phyloP scores from a whole-genome alignment of 1,284 basidiomycete species.

The Ganoderma multipileum region DNA sequence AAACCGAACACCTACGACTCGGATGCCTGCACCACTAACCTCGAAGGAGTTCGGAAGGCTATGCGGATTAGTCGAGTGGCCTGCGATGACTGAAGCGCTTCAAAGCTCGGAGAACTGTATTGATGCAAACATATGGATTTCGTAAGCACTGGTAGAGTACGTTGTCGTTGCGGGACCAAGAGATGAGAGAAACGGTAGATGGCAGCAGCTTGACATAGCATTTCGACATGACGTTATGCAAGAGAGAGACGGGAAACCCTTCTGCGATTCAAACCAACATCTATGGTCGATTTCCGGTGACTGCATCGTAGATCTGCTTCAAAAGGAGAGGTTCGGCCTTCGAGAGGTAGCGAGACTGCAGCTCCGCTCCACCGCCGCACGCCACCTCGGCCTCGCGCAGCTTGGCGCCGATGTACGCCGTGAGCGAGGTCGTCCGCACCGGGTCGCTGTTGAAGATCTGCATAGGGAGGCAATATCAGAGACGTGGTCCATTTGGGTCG shows the following conservation, averaged over 20 bases:
- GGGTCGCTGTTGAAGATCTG: slow-evolving; percentile 76
- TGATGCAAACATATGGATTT: neutral
- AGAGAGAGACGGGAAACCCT: neutral
- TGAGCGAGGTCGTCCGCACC: slow-evolving; percentile 67
- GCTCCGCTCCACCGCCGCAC: slow-evolving; percentile 59
- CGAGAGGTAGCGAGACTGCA: slow-evolving; percentile 65
- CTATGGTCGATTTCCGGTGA: slow-evolving; percentile 26
- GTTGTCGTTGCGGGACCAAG: too few species aligned
- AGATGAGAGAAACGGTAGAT: neutral
- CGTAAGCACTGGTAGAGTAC: neutral
- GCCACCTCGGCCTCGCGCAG: slow-evolving; percentile 66
- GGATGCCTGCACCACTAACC: too few species aligned
- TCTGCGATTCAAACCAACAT: neutral
- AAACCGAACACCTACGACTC: too few species aligned
- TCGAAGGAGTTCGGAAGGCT: too few species aligned
- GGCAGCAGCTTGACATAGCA: slow-evolving; percentile 1
- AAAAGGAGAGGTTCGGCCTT: slow-evolving; percentile 76
- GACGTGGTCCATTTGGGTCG: too few species aligned
- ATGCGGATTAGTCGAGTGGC: too few species aligned
- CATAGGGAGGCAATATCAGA: too few species aligned
- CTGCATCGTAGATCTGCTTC: slow-evolving; percentile 67
- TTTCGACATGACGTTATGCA: slow-evolving; percentile 2
- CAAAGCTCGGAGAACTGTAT: neutral
- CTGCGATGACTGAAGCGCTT: neutral
- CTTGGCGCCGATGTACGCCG: slow-evolving; percentile 59